phyloP scores from a whole-genome alignment of 2,329 filamentous ascomycete genomes.

The Xylariaceae sp. region DNA sequence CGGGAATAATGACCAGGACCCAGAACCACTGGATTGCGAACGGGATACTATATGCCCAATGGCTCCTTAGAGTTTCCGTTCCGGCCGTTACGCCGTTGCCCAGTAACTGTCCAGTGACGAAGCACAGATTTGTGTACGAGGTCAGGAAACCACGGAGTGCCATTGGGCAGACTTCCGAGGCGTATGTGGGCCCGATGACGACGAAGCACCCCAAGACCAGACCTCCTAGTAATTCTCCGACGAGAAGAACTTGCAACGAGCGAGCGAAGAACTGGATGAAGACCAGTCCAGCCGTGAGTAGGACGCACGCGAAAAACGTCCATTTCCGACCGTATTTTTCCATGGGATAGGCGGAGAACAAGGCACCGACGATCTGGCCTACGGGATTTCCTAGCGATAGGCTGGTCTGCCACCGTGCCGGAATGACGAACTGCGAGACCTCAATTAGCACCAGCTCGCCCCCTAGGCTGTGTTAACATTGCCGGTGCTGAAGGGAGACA shows the following conservation, averaged over 20 bases:
- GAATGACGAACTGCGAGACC: constrained; percentile 25
- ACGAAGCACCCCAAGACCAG: constrained; percentile 59
- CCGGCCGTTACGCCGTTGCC: constrained; percentile 46
- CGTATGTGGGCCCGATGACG: constrained; percentile 55
- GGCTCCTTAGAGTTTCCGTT: constrained; percentile 37
- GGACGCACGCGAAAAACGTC: constrained; percentile 43
- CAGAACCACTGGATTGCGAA: constrained; percentile 51
- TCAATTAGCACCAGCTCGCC: not conserved
- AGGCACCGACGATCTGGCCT: constrained; percentile 53
- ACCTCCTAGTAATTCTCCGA: constrained; percentile 58
- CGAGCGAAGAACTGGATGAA: constrained; percentile 62
- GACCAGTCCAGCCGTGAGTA: constrained; percentile 48
- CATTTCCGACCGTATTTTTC: constrained; percentile 43
- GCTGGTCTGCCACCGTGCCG: constrained; percentile 45
- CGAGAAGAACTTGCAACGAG: constrained; percentile 52
- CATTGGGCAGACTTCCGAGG: constrained; percentile 57
- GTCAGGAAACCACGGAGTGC: constrained; percentile 55
- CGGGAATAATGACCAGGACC: constrained; percentile 43
- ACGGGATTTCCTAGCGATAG: constrained; percentile 52
- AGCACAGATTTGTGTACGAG: constrained; percentile 58
- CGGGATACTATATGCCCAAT: constrained; percentile 49
- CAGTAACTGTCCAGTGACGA: constrained; percentile 58
- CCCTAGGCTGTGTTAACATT: not conserved
- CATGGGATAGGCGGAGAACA: constrained; percentile 46
- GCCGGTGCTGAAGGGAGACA: not conserved